Base-by-base conservation (phyloP, 169 alveolate genomes). In the Plasmodium ovale region DNA sequence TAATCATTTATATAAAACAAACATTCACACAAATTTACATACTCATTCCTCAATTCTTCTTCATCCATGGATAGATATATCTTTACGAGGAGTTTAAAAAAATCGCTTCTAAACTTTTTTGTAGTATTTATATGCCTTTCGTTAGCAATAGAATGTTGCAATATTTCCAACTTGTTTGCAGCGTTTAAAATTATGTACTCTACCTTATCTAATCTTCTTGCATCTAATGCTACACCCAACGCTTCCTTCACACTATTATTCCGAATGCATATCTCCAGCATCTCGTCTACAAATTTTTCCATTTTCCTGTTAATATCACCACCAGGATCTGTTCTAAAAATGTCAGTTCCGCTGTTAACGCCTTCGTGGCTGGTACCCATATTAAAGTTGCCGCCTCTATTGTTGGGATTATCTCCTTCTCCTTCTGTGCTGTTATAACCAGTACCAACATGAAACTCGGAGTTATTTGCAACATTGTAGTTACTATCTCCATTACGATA, bases 181-280 rank as follows among this genome's bases (percentile, higher is more conserved):
- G 93, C 35, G 51, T 72, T 72, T 35, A 77, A 92, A 21, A 98
- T 92, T 21, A 98, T 95, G 42, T 91, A 92, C 62, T 94, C 92
- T 14, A 98, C 94, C 70, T 94, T 92, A 88, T 98, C 99, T 65
- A 95, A 87, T 79, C 99, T 92, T 56, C 98, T 93, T 23, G 98
- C 92, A 87, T 98, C 99, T 58, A 98, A 74, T 12, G 98, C 99
- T 14, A 98, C 95, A 0, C 99, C 99, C 51, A 98, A 93, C 10
- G 99, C 99, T 87, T 97, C 97, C 65, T 94, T 90, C 39, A 92
- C 97, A 69, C 95, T 95, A 23, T 95, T 94, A 69, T 95, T 93
- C n/a, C 87, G 39, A 35, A 96, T 95, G 72, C 99, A 96, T 56
- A 93, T 92, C 39, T 93, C 94, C 67, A 97, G 94, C 95, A 98